Conservation (phyloP, 2,329 filamentous ascomycete species). For the Dactylella cylindrospora region DNA sequence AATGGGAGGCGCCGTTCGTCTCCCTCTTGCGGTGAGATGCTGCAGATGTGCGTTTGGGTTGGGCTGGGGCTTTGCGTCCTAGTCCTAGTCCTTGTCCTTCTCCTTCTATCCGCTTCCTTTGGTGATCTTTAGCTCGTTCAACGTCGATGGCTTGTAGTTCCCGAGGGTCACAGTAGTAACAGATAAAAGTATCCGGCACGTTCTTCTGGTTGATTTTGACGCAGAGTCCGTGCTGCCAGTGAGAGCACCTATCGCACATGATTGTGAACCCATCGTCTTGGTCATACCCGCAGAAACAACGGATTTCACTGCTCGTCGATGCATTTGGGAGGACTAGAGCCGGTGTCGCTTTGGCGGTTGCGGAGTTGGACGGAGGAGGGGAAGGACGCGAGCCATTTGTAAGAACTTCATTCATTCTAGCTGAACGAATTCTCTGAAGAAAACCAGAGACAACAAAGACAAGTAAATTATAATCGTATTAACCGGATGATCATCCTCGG, state of each 20-base stretch:
- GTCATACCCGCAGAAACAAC: constrained; percentile 85
- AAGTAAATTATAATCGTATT: constrained; percentile 28
- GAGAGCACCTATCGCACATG: constrained; percentile 91
- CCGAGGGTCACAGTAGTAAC: constrained; percentile 82
- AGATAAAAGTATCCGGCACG: constrained; percentile 74
- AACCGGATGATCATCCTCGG: constrained; percentile 44
- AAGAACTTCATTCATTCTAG: constrained; percentile 50
- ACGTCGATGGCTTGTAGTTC: constrained; percentile 61
- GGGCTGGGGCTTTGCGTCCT: constrained; percentile 31
- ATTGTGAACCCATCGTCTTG: constrained; percentile 98
- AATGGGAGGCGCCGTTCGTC: constrained; percentile 60
- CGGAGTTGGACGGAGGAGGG: constrained; percentile 46
- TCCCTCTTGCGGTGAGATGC: constrained; percentile 87
- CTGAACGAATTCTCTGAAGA: constrained; percentile 47
- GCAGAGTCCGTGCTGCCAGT: constrained; percentile 97
- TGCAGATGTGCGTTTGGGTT: constrained; percentile 65
- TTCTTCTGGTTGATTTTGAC: constrained; percentile 81
- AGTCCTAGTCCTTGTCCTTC: constrained; percentile 53
- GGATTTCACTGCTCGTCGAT: constrained; percentile 47
- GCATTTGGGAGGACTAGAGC: constrained; percentile 42
- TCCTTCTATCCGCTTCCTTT: constrained; percentile 63
- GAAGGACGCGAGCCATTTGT: constrained; percentile 49
- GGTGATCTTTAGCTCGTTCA: constrained; percentile 72
- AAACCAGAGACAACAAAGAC: constrained; percentile 34
- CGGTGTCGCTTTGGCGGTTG: constrained; percentile 44